Base-by-base conservation (phyloP, 305 asterid genomes). In the Solanum hybrid region DNA sequence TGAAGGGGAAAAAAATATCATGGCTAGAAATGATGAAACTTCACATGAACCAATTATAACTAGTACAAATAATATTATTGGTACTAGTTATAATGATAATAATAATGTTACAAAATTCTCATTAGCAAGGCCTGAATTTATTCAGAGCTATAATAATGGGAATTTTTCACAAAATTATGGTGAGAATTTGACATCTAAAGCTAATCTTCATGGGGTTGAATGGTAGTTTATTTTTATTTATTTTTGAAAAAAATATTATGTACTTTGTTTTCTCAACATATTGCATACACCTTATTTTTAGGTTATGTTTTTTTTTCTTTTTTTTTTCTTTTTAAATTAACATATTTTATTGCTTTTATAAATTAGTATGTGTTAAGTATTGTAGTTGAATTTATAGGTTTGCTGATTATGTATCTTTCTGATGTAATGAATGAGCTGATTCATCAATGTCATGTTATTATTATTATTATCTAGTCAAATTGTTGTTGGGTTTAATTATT, bases 1-100 rank as follows among this genome's bases (percentile, higher is more conserved):
- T 85, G 88, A 89, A 69, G 90, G 78, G 15, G 90, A 84, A n/a
- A 89, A 89, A 40, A 72, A 73, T 14, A 69, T 79, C 37, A 89
- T 89, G 88, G 88, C 88, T 37, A 84, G 81, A 72, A 84, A 84
- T 24, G 90, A 89, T 31, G 88, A 32, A 35, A 42, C 27, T 89
- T 82, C 17, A 12, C n/a, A 34, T 56, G 31, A 26, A 19, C 38
- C 42, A 51, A 14, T 14, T 10, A 69, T 69, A 24, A 45, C 73
- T 78, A 75, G 36, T 78, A 60, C 45, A 81, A 36, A 24, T 27
- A 69, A 69, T 69, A 69, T 11, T 69, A 79, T 11, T 85, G 69
- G 17, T 88, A 75, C 27, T 76, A 72, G 42, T 87, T 87, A 72
- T 72, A 51, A 27, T 88, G 32, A 29, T 24, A 29, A 22, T 88